Conservation (phyloP, 176 grass and related monocot species). For the Aegilops longissima region DNA sequence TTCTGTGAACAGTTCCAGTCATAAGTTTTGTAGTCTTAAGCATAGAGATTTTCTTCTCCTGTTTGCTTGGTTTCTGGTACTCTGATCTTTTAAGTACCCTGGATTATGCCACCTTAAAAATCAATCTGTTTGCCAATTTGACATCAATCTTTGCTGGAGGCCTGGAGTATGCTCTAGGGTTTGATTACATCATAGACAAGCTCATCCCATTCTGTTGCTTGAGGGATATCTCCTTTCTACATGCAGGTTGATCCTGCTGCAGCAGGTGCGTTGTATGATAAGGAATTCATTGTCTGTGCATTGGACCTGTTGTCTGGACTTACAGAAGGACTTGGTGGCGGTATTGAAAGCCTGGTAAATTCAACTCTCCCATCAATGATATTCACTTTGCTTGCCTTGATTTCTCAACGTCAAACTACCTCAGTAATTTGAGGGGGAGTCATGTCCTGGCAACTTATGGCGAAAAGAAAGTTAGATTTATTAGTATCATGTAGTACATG, state of each 20-base stretch:
- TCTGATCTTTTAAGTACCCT: neutral
- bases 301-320: constrained; percentile 91
- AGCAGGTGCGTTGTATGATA: constrained; percentile 81
- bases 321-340: constrained; percentile 67
- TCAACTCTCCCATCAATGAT: constrained; percentile 17
- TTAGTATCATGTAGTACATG: neutral
- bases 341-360: constrained; percentile 89
- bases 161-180: neutral
- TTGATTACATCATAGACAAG: neutral
- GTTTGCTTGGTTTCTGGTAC: neutral
- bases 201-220: neutral
- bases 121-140: neutral
- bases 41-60: neutral
- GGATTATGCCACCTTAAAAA: neutral
- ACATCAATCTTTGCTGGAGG: constrained; percentile 1
- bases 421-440: neutral
- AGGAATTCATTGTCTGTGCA: constrained; percentile 90
- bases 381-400: neutral
- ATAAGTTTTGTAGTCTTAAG: constrained; percentile 6
- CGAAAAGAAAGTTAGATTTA: neutral
- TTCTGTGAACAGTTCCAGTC: neutral
- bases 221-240: constrained; percentile 31
- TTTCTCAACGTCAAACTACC: neutral
- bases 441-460: neutral
- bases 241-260: constrained; percentile 76